These are phyloP conservation scores for Panaeolus cyanescens DNA, from an alignment of 768 basidiomycete genomes.

Conservation along the genomic window DNA sequence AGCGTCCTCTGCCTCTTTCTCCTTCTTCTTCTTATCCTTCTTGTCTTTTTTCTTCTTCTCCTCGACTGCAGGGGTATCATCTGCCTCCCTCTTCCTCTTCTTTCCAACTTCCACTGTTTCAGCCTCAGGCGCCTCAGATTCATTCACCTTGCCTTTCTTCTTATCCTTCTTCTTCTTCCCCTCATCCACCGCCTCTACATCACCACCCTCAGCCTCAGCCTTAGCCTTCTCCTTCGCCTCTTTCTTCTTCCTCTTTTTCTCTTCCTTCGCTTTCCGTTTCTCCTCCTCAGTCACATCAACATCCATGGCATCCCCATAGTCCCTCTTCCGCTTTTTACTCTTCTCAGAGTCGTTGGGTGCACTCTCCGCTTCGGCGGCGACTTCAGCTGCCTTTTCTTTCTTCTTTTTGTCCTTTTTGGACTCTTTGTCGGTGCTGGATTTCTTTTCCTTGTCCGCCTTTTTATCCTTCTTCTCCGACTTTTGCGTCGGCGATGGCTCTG, in stretches of 20 bases:
- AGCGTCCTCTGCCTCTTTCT: conserved; percentile 16
- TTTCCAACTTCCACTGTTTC: conserved; percentile 9
- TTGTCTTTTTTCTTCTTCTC: conserved; percentile 25
- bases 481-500: conserved; percentile 3
- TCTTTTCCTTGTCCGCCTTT: background rate
- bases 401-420: conserved; percentile 22
- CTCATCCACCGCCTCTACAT: conserved; percentile 8
- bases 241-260: conserved; percentile 32
- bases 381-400: conserved; percentile 3
- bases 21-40: conserved; percentile 20
- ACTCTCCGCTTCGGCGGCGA: background rate
- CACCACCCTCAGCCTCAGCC: conserved; percentile 4
- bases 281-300: background rate
- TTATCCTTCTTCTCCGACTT: conserved; percentile 14
- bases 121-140: conserved; percentile 14
- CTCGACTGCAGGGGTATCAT: conserved; percentile 2
- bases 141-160: conserved; percentile 21
- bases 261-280: background rate
- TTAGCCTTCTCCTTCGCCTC: conserved; percentile 19
- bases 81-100: conserved; percentile 5
- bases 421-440: background rate
- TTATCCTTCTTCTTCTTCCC: conserved; percentile 12
- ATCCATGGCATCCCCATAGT: conserved; percentile 19
- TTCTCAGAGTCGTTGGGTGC: conserved; percentile 4
- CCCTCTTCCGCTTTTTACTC: conserved; percentile 19